Base-by-base conservation (phyloP, 208 protist genomes). In the Trypanosoma lewisi region DNA sequence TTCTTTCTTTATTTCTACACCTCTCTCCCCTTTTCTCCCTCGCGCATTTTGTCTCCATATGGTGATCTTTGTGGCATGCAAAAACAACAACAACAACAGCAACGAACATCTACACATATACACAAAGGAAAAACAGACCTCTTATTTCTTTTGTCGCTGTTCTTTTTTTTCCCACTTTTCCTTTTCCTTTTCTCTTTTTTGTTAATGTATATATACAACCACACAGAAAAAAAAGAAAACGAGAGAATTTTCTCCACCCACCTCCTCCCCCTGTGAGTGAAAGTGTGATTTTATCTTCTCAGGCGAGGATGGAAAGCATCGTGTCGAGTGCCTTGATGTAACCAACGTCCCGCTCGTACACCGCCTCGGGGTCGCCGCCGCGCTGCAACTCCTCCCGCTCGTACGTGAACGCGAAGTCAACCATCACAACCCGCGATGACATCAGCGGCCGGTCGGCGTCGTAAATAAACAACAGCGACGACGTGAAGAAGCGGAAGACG, bases 351-450 rank as follows among this genome's bases (percentile, higher is more conserved):
- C 77, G 78, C 33, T 73, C 73, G 17, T 78, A 72, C 28, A 70
- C 63, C 1, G 81, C 85, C 45, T 90, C 85, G 4, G 73, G 62
- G 49, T 95, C 89, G 1, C 74, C 66, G 53, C 68, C 85, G 25
- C 73, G 62, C 41, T 63, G 44, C 47, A 95, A 73, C 56, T 95
- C 89, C 34, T 65, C 63, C 16, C 74, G 69, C 50, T 91, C 83
- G 65, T 95, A 95, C 2, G 89, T 91, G 73, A 87, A 95, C 12
- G 89, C 89, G 60, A 95, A 95, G 73, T 95, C 89, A 0, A 95
- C 83, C 89, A 95, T 95, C 36, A 86, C 82, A 33, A 95, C 63
- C 0, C 89, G 89, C 23, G 69, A 65, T n/a, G 83, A 91, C 27
- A 69, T 19, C n/a, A 84, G 34, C 21, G 89, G 81, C 14, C 69